Evolutionary conservation across 176 grass and related monocot species (phyloP).

Genomic region (Aechmea fasciata): DNA sequence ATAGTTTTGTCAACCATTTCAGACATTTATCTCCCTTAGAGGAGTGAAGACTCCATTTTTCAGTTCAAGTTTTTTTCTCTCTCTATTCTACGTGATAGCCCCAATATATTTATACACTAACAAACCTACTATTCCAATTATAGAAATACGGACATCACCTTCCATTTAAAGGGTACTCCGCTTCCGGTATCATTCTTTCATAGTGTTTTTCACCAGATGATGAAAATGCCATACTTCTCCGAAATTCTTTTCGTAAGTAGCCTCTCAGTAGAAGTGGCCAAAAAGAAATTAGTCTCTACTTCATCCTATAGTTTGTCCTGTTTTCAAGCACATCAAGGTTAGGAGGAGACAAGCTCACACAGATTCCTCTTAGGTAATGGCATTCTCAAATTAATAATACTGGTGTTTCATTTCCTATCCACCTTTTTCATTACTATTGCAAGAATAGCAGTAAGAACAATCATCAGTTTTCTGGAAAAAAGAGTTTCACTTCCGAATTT

Average conservation of each 20-base stretch:
- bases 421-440: background rate
- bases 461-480: background rate
- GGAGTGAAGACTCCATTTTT: no score
- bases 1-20: no score
- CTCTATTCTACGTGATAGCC: no score
- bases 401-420: background rate
- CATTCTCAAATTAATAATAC: background rate
- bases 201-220: no score
- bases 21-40: no score
- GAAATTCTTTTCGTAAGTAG: background rate
- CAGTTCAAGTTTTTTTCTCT: no score
- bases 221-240: background rate
- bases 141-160: no score
- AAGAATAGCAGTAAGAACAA: background rate
- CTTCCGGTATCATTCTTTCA: no score
- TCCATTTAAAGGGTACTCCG: no score
- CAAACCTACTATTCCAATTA: no score
- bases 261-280: background rate
- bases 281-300: background rate
- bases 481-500: background rate
- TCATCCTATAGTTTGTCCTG: background rate
- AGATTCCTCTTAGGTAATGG: background rate
- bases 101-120: no score
- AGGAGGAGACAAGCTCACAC: background rate
- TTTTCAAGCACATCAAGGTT: background rate